Percentiles rank a stretch among this genome's conserved stretches.
Evolutionary conservation across 768 basidiomycete species (phyloP).

Genomic region (Panus rudis): DNA sequence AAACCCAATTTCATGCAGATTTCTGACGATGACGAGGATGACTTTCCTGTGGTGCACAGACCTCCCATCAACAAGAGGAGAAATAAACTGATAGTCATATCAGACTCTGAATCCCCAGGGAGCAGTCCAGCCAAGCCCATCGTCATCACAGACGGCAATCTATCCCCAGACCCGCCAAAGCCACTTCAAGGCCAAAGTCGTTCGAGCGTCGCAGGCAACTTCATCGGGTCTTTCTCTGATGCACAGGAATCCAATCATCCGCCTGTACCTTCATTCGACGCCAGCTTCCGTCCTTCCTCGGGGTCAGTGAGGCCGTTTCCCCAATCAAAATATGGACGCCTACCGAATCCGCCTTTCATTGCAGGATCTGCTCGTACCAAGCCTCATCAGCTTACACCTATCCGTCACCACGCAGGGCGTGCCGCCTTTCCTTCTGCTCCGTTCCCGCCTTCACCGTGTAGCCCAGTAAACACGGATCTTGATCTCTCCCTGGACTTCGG

Average conservation of each 20-base stretch:
- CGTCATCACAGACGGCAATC: constrained; percentile 8
- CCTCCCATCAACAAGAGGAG: background rate
- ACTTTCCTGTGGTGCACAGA: background rate
- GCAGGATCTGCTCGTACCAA: constrained; percentile 24
- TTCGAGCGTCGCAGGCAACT: constrained; percentile 7
- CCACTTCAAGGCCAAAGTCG: background rate
- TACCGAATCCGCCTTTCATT: constrained; percentile 1
- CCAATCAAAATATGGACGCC: constrained; percentile 1
- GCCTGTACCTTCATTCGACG: background rate
- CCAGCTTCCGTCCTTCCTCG: constrained; percentile 10
- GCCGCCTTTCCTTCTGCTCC: constrained; percentile 29
- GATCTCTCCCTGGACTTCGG: constrained; percentile 41
- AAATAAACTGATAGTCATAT: constrained; percentile 7
- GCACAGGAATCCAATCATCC: background rate
- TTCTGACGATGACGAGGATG: constrained; percentile 6
- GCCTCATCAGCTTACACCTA: constrained; percentile 63
- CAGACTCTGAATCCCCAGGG: constrained; percentile 3
- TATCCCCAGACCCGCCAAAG: background rate
- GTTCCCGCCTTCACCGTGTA: constrained; percentile 49
- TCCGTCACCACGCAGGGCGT: constrained; percentile 38
- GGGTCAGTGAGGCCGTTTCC: background rate
- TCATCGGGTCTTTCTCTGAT: constrained; percentile 4
- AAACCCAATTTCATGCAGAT: constrained; percentile 1
- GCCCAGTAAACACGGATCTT: constrained; percentile 47
- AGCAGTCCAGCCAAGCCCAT: constrained; percentile 2